Conservation (phyloP, 805 yeast species). For the Kodamaea kaohsiungensis region DNA sequence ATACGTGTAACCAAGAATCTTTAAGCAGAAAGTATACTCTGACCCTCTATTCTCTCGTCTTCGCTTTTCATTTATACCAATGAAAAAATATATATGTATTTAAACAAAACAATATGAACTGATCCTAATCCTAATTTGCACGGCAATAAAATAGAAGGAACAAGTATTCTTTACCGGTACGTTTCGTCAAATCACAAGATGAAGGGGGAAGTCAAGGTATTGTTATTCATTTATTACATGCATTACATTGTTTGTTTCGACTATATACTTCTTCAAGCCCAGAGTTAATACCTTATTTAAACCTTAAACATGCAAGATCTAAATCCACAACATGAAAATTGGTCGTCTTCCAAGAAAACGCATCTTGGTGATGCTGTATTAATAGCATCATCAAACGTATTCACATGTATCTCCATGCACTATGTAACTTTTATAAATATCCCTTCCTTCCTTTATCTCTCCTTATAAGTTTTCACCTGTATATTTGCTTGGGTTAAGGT, state of each 20-base stretch:
- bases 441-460: too few species aligned
- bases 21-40: too few species aligned
- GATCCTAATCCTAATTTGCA: background rate
- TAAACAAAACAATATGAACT: too few species aligned
- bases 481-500: too few species aligned
- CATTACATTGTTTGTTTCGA: background rate
- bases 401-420: background rate
- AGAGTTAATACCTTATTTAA: background rate
- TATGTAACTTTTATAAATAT: background rate
- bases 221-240: background rate
- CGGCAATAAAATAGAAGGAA: background rate
- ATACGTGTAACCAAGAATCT: too few species aligned
- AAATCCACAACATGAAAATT: background rate
- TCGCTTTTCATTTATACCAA: background rate
- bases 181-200: background rate
- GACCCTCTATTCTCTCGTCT: too few species aligned
- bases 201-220: background rate
- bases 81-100: too few species aligned
- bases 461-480: too few species aligned
- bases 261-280: background rate
- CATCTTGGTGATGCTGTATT: background rate
- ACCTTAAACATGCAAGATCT: background rate
- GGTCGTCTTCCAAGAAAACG: background rate
- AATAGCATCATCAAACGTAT: background rate
- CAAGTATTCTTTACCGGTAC: background rate